Base-by-base conservation (phyloP, 208 protist genomes). In the Trypanosoma conorhini region DNA sequence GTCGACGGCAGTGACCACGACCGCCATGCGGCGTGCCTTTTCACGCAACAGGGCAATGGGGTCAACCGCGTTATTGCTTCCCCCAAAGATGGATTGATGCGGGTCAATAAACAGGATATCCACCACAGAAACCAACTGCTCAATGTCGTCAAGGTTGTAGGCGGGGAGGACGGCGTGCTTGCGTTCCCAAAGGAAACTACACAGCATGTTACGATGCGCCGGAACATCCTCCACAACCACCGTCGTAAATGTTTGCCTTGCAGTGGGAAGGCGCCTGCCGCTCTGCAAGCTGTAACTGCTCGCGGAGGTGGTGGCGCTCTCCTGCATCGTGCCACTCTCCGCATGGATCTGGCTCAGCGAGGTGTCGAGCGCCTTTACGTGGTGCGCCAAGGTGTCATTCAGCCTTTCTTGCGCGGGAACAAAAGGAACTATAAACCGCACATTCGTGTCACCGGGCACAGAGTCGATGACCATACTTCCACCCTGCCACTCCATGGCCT, bases 41-140 rank as follows among this genome's bases (percentile, higher is more conserved):
- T 94, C 88, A 26, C 83, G 81, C 55, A 97, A 75, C 9, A 91
- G 60, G 21, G 67, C 70, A 74, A 96, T 88, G 24, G 88, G 85
- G 77, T 93, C 87, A 26, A 74, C 19, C 28, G 35, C 42, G 48
- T 74, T 67, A 31, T 69, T 44, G 15, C 82, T 54, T 8, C 79
- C 79, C 48, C 35, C 71, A 62, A 93, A 77, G 56, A 89, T 83
- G 57, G 79, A 91, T 78, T 97, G 89, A 60, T 89, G 80, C 0
- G 87, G 79, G 76, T 95, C 88, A 42, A 96, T 91, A 58, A 97
- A 80, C 42, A 97, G 79, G 63, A 97, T 94, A 68, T 97, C 88
- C 0, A 77, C 82, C n/a, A 92, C 82, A 7, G 83, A 80, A 52
- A 82, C 63, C 7, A 97, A 76, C 19, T 84, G 82, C 35, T 88